Conservation (phyloP, 495 filamentous ascomycete genomes). For the Aspergillus leporis region DNA sequence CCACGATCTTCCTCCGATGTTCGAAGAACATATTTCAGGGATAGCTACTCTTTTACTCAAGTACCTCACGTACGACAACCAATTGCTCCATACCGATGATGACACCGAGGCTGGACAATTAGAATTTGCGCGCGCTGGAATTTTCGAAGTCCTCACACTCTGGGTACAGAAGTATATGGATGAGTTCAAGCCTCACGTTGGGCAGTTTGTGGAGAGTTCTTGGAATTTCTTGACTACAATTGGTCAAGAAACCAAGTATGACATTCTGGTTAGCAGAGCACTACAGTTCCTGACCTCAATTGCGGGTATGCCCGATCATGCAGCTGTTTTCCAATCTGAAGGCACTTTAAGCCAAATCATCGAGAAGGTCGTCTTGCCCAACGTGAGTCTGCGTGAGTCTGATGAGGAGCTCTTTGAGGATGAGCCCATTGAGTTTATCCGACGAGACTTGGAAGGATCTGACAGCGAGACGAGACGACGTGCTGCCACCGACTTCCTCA, state of each 20-base stretch:
- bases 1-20: slow-evolving; percentile 91
- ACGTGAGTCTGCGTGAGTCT: slow-evolving; percentile 83
- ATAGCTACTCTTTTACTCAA: slow-evolving; percentile 84
- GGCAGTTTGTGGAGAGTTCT: slow-evolving; percentile 79
- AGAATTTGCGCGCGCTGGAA: slow-evolving; percentile 85
- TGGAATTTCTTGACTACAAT: slow-evolving; percentile 88
- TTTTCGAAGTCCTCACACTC: slow-evolving; percentile 83
- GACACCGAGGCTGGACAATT: slow-evolving; percentile 82
- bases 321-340: slow-evolving; percentile 80
- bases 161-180: slow-evolving; percentile 94
- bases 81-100: slow-evolving; percentile 75
- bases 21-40: slow-evolving; percentile 77
- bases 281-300: slow-evolving; percentile 92
- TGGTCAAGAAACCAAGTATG: slow-evolving; percentile 86
- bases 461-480: slow-evolving; percentile 90
- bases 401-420: slow-evolving; percentile 97
- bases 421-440: slow-evolving; percentile 97
- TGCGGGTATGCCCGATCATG: slow-evolving; percentile 72
- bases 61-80: slow-evolving; percentile 87
- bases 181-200: slow-evolving; percentile 75
- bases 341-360: slow-evolving; percentile 76
- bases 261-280: slow-evolving; percentile 91
- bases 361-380: slow-evolving; percentile 93
- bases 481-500: slow-evolving; percentile 90
- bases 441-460: slow-evolving; percentile 92